These are phyloP conservation scores for Lachancea quebecensis DNA, from an alignment of 805 yeast genomes.

Conservation along the genomic window DNA sequence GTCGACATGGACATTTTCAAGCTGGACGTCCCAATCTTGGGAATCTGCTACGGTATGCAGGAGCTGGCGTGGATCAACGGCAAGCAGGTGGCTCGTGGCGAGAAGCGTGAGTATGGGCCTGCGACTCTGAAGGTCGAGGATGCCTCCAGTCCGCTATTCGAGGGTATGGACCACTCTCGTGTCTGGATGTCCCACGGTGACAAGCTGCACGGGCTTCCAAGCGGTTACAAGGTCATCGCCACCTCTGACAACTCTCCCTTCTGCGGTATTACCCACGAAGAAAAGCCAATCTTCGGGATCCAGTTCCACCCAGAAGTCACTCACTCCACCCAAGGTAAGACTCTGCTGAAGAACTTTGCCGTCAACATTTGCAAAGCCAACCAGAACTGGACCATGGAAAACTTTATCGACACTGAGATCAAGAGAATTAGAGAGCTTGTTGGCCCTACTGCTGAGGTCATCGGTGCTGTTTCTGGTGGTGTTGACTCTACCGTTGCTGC, in stretches of 20 bases:
- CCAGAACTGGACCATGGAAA: constrained; percentile 96
- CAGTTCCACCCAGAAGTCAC: constrained; percentile 99
- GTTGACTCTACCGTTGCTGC: constrained; percentile 99
- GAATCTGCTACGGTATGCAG: constrained; percentile 99
- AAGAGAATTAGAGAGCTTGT: constrained; percentile 84
- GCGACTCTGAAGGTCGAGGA: constrained; percentile 80
- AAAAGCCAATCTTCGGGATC: constrained; percentile 78
- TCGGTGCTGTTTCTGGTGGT: constrained; percentile 99
- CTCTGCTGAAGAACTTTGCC: constrained; percentile 85
- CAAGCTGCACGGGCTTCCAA: constrained; percentile 84
- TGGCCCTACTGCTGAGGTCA: constrained; percentile 97
- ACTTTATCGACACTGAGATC: constrained; percentile 94
- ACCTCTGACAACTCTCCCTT: constrained; percentile 90
- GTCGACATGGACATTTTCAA: constrained; percentile 92
- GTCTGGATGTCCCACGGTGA: constrained; percentile 99
- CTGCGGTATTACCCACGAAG: constrained; percentile 81
- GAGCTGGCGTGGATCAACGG: constrained; percentile 98
- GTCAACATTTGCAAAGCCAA: constrained; percentile 78
- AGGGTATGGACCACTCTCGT: constrained; percentile 86
- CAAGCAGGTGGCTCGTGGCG: constrained; percentile 86
- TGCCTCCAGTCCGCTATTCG: constrained; percentile 60
- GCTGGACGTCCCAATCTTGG: constrained; percentile 87
- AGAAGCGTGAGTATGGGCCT: constrained; percentile 97
- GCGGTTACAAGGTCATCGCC: constrained; percentile 83
- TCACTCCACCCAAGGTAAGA: constrained; percentile 88